Evolutionary conservation across 2,329 filamentous ascomycete species (phyloP).

Genomic region (Neodidymelliopsis sp.): DNA sequence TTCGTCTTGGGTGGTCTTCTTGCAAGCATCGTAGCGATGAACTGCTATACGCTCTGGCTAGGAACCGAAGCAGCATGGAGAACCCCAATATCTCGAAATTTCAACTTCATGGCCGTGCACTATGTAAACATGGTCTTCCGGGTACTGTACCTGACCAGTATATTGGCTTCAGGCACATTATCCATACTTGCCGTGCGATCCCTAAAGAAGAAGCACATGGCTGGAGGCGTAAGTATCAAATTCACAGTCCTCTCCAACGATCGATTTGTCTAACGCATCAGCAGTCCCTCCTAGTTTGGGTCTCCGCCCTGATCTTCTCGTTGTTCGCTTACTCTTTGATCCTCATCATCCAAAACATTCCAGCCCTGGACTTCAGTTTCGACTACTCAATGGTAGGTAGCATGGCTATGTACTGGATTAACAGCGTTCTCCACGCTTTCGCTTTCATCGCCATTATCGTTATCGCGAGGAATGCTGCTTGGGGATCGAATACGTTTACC

Average conservation of each 20-base stretch:
- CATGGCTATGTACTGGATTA: slow-evolving; percentile 2
- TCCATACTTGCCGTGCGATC: slow-evolving; percentile 4
- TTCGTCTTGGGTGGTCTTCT: slow-evolving; percentile 33
- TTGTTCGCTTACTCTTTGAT: background rate
- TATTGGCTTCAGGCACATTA: slow-evolving; percentile 6
- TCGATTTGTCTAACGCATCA: background rate
- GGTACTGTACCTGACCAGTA: background rate
- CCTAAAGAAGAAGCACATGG: slow-evolving; percentile 2
- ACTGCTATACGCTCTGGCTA: slow-evolving; percentile 16
- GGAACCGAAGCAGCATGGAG: background rate
- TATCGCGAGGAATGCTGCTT: slow-evolving; percentile 9
- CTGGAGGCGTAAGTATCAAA: slow-evolving; percentile 1
- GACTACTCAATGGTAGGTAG: background rate
- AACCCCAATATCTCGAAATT: background rate
- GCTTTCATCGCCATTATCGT: slow-evolving; percentile 1
- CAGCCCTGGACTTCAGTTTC: background rate
- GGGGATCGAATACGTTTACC: background rate
- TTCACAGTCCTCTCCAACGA: too few relatives aligned
- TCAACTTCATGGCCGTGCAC: background rate
- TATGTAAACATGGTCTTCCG: slow-evolving; percentile 5
- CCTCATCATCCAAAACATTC: background rate
- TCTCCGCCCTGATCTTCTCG: background rate
- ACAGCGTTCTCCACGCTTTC: background rate
- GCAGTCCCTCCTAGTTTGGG: slow-evolving; percentile 9
- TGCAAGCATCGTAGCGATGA: slow-evolving; percentile 18